Evolutionary conservation across 2,329 filamentous ascomycete species (phyloP), one percentile per base, ranked within the genome.

Genomic region (Cadophora sp.): DNA sequence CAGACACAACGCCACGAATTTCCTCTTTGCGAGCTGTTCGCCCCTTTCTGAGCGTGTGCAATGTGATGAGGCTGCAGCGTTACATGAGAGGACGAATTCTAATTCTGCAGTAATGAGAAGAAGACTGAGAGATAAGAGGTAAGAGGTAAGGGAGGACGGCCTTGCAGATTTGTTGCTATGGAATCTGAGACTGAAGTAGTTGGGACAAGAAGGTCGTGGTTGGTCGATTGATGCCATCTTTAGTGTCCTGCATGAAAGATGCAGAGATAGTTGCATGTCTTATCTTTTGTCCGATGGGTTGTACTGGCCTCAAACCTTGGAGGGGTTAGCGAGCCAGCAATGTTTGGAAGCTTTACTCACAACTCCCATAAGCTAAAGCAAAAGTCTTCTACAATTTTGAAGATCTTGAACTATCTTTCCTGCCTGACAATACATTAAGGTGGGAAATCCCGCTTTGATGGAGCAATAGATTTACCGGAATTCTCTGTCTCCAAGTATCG

Each of bases 1-100:
- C 26, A 19, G 51, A 27, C 27, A 55, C 27, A 55, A 55, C 51
- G 51, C 51, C 51, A 55, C 51, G 27, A 31, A 55, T 55, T n/a
- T 55, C 51, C 51, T n/a, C 26, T 9, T 29, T 31, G 4, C 34
- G 34, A 37, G 34, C 8, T 37, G 2, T 12, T 37, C 14, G 34
- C 34, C 34, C 14, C 2, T 9, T 37, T 12, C 7, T 12, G 34
- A n/a, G 34, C 14, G 14, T 27, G 51, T 55, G 50, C 24, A 16
- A 24, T 55, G 27, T 55, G 51, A 31, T 53, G 50, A 27, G 24
- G 24, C 50, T 53, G 50, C 51, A 55, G 26, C 51, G 27, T 19
- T 29, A 27, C 16, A 11, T 16, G 24, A 55, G 26, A 31, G 19
- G 43, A 4, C 12, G 6, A 29, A 3, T 6, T 53, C 24, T 19